phyloP scores from a whole-genome alignment of 805 yeast species.

The Candida glaebosa region DNA sequence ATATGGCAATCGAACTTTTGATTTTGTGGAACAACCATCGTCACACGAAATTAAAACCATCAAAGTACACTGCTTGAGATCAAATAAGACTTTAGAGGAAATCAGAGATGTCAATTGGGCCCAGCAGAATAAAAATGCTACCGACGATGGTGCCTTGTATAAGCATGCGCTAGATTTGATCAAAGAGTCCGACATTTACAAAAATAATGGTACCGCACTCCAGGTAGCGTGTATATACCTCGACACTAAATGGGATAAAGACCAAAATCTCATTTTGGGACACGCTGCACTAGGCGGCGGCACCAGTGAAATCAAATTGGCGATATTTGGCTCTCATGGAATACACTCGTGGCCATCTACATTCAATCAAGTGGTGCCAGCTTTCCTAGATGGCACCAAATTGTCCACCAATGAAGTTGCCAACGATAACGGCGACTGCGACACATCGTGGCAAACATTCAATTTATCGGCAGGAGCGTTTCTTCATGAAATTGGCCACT shows the following conservation, averaged over 20 bases:
- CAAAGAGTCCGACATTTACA: slow-evolving; percentile 21
- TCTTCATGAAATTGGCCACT: slow-evolving; percentile 93
- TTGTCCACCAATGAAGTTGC: slow-evolving; percentile 70
- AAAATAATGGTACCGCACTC: slow-evolving; percentile 47
- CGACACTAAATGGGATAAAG: slow-evolving; percentile 81
- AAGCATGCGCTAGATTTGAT: slow-evolving; percentile 76
- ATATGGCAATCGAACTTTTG: slow-evolving; percentile 74
- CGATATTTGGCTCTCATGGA: slow-evolving; percentile 93
- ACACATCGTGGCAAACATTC: slow-evolving; percentile 85
- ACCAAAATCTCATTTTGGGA: slow-evolving; percentile 56
- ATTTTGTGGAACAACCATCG: slow-evolving; percentile 59
- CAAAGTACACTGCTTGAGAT: slow-evolving; percentile 75
- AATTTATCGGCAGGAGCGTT: slow-evolving; percentile 89
- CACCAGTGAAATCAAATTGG: slow-evolving; percentile 62
- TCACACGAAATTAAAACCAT: slow-evolving; percentile 30
- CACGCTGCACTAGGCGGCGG: slow-evolving; percentile 98
- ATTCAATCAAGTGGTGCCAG: slow-evolving; percentile 63
- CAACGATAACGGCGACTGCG: slow-evolving; percentile 81
- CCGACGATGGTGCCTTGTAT: slow-evolving; percentile 71
- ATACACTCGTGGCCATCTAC: slow-evolving; percentile 89
- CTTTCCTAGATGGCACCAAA: slow-evolving; percentile 69
- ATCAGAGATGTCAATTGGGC: slow-evolving; percentile 77
- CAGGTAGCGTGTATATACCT: slow-evolving; percentile 84
- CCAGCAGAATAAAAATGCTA: slow-evolving; percentile 78
- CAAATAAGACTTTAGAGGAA: slow-evolving; percentile 65